Evolutionary conservation across 257 asterid genomes (phyloP), one percentile per base, ranked within the genome.

Genomic region (Solanum medicagineum): DNA sequence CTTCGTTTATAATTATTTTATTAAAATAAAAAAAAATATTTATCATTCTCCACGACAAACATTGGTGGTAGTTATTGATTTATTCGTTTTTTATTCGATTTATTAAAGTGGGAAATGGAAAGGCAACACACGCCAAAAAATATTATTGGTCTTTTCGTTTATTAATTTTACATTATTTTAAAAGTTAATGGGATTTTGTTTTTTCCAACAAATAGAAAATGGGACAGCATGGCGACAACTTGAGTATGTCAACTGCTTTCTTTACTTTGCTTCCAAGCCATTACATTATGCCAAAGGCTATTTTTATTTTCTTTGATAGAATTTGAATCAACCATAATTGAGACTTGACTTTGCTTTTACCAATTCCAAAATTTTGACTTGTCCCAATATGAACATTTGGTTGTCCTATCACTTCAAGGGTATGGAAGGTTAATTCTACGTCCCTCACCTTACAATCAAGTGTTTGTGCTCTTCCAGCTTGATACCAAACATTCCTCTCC

Each of bases 151-250:
- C 71, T 26, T 16, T 47, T 73, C 11, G 4, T 45, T 47, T 75
- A 24, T 75, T 75, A 24, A 0, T 24, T 49, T 49, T 24, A 7
- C 44, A 45, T 44, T 49, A 40, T 12, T 56, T 60, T 69, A 8
- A 8, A 8, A 8, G 9, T 15, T 14, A 45, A 5, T 19, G 44
- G 62, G 13, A 75, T 51, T 22, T 22, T 40, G 24, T 75, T 75
- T 49, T 49, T 44, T 51, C 82, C 26, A 77, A 77, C 26, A 51
- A 51, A 77, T 6, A 4, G 20, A 9, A 84, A 82, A 19, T 16
- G n/a, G 7, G 80, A 83, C 80, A 73, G 36, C 80, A 2, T 16
- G 84, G 65, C 84, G 60, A 85, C 84, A 75, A 29, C 80, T 51
- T 51, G 83, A 14, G 54, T 15, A 54, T 81, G 85, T 68, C 83